These are phyloP conservation scores for Hippophae gyantsensis DNA, from an alignment of 306 rosid genomes.

Conservation along the genomic window DNA sequence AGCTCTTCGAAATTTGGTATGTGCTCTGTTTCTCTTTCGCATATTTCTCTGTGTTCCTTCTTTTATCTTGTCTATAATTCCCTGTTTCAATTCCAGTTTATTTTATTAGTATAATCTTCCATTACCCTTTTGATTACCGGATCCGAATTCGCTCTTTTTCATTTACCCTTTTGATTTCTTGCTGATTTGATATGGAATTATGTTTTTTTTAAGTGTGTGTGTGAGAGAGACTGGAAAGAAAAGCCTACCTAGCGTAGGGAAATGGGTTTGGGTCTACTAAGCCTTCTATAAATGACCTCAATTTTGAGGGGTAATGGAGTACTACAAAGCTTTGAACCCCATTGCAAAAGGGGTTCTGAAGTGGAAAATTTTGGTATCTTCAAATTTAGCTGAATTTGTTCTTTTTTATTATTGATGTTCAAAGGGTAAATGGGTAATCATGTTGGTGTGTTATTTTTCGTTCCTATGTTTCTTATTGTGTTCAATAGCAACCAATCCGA, in stretches of 20 bases:
- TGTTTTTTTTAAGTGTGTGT: neutral
- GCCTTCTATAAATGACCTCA: too few relatives aligned
- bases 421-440: neutral
- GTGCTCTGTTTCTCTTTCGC: slow-evolving; percentile 2
- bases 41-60: slow-evolving; percentile 2
- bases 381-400: neutral
- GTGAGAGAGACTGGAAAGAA: too few relatives aligned
- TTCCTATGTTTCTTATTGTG: neutral
- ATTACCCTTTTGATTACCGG: slow-evolving; percentile 9
- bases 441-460: neutral
- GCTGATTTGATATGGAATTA: neutral
- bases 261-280: too few relatives aligned
- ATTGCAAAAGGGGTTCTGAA: too few relatives aligned
- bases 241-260: too few relatives aligned
- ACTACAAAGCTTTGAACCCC: too few relatives aligned
- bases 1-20: neutral
- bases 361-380: too few relatives aligned
- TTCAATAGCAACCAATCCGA: neutral
- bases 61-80: neutral
- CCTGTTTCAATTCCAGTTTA: slow-evolving; percentile 11
- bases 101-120: slow-evolving; percentile 4
- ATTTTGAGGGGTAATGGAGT: too few relatives aligned
- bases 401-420: neutral
- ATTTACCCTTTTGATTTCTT: neutral
- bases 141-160: slow-evolving; percentile 15